Percentiles rank a stretch among this genome's conserved stretches.
phyloP scores from a whole-genome alignment of 768 basidiomycete genomes.

The Mycena polygramma region DNA sequence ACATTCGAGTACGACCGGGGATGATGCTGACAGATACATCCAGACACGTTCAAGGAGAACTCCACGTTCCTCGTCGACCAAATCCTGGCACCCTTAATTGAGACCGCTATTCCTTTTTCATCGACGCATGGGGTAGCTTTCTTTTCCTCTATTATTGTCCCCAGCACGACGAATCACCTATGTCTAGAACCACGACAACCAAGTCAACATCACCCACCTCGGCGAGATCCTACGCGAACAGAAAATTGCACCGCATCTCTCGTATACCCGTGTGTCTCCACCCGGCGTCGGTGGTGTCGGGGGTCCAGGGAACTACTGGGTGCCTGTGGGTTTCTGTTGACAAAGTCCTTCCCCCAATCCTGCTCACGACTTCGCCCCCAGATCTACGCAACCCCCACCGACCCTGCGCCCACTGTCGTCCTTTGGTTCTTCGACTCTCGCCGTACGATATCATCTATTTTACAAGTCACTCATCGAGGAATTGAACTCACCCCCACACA shows the following conservation, averaged over 20 bases:
- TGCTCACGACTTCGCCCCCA: no score
- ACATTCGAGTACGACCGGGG: not conserved
- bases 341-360: no score
- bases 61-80: slow-evolving; percentile 75
- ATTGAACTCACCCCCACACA: no score
- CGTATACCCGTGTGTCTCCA: slow-evolving; percentile 74
- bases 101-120: slow-evolving; percentile 71
- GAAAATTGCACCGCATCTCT: slow-evolving; percentile 61
- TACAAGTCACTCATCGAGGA: no score
- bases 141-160: slow-evolving; percentile 43
- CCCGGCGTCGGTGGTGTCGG: slow-evolving; percentile 28
- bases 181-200: slow-evolving; percentile 80
- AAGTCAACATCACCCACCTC: slow-evolving; percentile 77
- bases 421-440: slow-evolving; percentile 20
- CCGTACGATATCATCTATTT: no score
- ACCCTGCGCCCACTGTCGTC: not conserved
- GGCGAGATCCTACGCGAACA: slow-evolving; percentile 76
- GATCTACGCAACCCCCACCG: slow-evolving; percentile 1
- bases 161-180: not conserved
- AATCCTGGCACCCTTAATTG: slow-evolving; percentile 73
- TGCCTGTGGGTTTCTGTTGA: slow-evolving; percentile 3
- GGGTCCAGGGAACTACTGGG: slow-evolving; percentile 16
- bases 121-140: slow-evolving; percentile 48
- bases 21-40: not conserved
- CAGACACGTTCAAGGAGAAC: slow-evolving; percentile 78